These are phyloP conservation scores for Salvia rosmarinus DNA, from an alignment of 257 asterid species.

Conservation along the genomic window DNA sequence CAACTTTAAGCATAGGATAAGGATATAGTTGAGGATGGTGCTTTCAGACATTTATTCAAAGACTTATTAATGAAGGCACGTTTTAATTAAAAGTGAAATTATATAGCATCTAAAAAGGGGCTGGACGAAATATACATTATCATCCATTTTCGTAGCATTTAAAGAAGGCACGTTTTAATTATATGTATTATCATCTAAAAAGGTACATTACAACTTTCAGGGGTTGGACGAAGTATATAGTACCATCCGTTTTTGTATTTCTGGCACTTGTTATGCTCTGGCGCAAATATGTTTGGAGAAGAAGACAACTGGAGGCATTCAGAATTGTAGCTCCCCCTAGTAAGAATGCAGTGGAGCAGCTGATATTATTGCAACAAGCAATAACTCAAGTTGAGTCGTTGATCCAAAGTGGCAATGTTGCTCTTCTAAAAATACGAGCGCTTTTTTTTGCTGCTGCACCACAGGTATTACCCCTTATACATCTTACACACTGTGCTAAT, in stretches of 20 bases:
- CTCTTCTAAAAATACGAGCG: conserved; percentile 72
- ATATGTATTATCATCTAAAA: not conserved
- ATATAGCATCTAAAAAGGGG: conserved; percentile 47
- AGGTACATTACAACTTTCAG: conserved; percentile 47
- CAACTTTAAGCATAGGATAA: not conserved
- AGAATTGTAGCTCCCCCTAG: conserved; percentile 67
- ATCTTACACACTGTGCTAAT: conserved; percentile 1
- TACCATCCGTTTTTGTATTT: conserved; percentile 52
- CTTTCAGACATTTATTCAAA: not conserved
- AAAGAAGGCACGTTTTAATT: not conserved
- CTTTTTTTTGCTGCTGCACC: conserved; percentile 71
- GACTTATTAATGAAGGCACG: not conserved
- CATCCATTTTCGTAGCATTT: conserved; percentile 37
- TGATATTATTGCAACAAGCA: conserved; percentile 77
- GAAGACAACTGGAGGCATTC: conserved; percentile 60
- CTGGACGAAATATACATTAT: conserved; percentile 55
- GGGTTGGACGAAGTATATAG: conserved; percentile 63
- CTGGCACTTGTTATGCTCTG: conserved; percentile 71
- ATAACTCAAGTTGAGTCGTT: conserved; percentile 63
- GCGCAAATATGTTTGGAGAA: conserved; percentile 51
- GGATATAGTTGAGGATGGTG: not conserved
- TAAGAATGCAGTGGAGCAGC: conserved; percentile 86
- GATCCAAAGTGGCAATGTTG: conserved; percentile 72
- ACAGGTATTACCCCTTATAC: conserved; percentile 53
- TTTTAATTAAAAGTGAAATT: conserved; percentile 3